Conservation (phyloP, 805 yeast genomes). For the Teunomyces funiuensis region DNA sequence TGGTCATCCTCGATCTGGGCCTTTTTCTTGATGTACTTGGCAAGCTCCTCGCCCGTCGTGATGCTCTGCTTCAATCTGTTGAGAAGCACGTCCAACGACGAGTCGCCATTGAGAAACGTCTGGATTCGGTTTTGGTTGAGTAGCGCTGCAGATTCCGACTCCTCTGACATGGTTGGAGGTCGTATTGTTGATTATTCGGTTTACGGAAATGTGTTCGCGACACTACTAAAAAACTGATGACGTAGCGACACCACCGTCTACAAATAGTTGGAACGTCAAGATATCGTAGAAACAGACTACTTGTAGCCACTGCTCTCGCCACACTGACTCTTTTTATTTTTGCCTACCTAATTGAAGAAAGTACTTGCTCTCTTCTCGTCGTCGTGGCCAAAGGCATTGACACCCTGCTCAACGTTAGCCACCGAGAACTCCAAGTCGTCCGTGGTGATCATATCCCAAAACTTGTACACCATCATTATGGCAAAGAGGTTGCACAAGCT, state of each 20-base stretch:
- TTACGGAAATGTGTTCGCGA: not conserved
- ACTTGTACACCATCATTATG: slow-evolving; percentile 92
- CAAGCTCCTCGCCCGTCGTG: slow-evolving; percentile 80
- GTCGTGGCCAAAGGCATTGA: slow-evolving; percentile 28
- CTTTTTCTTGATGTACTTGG: slow-evolving; percentile 74
- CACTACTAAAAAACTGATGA: too few relatives aligned
- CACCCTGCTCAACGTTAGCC: slow-evolving; percentile 42
- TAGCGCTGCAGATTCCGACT: slow-evolving; percentile 8
- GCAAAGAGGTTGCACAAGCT: slow-evolving; percentile 77
- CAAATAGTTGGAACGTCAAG: too few relatives aligned
- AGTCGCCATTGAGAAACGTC: slow-evolving; percentile 62
- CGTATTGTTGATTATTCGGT: not conserved
- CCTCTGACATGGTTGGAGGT: slow-evolving; percentile 2
- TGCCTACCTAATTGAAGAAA: slow-evolving; percentile 5
- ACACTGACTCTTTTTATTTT: not conserved
- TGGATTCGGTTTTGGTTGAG: slow-evolving; percentile 49
- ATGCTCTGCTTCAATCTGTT: slow-evolving; percentile 76
- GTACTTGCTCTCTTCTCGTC: slow-evolving; percentile 30
- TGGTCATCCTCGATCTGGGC: slow-evolving; percentile 79
- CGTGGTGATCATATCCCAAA: slow-evolving; percentile 93
- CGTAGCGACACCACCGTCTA: too few relatives aligned
- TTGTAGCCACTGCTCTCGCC: too few relatives aligned
- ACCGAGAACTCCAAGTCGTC: slow-evolving; percentile 94
- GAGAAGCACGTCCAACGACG: slow-evolving; percentile 72
- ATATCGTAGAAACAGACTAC: too few relatives aligned